Evolutionary conservation across 441 rosid genomes (phyloP).

Genomic region (Euphorbia celastroides): DNA sequence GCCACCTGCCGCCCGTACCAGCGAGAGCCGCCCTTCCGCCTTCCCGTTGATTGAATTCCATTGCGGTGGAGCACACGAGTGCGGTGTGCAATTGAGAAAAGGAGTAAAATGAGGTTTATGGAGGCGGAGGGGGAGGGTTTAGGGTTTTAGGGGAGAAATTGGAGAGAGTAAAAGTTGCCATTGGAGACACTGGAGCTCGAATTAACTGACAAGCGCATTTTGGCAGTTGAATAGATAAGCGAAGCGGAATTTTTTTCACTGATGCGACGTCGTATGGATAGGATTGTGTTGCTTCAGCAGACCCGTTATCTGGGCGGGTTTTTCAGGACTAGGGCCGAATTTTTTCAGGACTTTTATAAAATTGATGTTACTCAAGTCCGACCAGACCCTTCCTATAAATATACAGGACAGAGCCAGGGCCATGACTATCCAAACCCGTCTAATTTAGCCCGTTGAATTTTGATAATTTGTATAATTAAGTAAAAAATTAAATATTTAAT

Average conservation of each 20-base stretch:
- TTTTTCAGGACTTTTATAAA: too few relatives aligned
- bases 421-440: too few relatives aligned
- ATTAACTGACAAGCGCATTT: not conserved
- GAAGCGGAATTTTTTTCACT: not conserved
- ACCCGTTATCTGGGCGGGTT: too few relatives aligned
- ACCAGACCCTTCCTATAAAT: too few relatives aligned
- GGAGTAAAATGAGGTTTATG: slow-evolving; percentile 15
- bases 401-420: too few relatives aligned
- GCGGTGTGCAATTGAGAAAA: slow-evolving; percentile 1
- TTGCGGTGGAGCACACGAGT: slow-evolving; percentile 18
- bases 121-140: slow-evolving; percentile 22
- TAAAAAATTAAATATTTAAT: too few relatives aligned
- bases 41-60: slow-evolving; percentile 19
- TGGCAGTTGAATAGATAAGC: slow-evolving; percentile 22
- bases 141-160: slow-evolving; percentile 39
- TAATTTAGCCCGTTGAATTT: too few relatives aligned
- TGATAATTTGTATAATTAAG: too few relatives aligned
- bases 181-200: slow-evolving; percentile 2
- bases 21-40: slow-evolving; percentile 18
- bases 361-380: too few relatives aligned
- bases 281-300: too few relatives aligned
- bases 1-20: slow-evolving; percentile 43
- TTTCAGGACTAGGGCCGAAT: too few relatives aligned
- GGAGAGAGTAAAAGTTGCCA: slow-evolving; percentile 42
- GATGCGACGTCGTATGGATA: not conserved